phyloP scores from a whole-genome alignment of 805 yeast genomes.

The Metschnikowia kofuensis region DNA sequence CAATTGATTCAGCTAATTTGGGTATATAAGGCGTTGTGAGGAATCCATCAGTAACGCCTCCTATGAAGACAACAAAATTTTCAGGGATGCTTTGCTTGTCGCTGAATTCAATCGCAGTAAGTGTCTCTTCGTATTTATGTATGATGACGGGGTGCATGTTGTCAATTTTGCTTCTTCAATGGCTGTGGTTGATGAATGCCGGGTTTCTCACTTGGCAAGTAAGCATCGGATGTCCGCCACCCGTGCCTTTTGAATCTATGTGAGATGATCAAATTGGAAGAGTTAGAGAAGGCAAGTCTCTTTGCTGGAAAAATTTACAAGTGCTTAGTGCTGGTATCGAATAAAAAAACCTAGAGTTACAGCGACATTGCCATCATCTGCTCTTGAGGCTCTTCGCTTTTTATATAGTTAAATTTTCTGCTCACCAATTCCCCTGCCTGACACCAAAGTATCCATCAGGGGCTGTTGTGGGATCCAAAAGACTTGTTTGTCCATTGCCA shows the following conservation, averaged over 20 bases:
- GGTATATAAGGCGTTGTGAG: conserved; percentile 65
- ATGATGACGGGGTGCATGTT: conserved; percentile 9
- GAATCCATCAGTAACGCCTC: conserved; percentile 70
- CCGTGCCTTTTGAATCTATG: too few relatives aligned
- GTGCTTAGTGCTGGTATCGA: too few relatives aligned
- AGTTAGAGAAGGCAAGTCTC: too few relatives aligned
- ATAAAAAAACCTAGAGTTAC: too few relatives aligned
- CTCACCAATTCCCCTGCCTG: conserved; percentile 19
- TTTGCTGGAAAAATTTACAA: too few relatives aligned
- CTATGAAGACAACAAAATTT: conserved; percentile 67
- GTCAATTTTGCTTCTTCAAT: not conserved
- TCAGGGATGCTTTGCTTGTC: conserved; percentile 12
- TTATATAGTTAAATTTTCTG: not conserved
- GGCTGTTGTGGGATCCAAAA: conserved; percentile 11
- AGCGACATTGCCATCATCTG: too few relatives aligned
- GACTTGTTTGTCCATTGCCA: conserved; percentile 12
- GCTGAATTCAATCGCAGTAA: conserved; percentile 15
- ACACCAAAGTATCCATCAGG: conserved; percentile 39
- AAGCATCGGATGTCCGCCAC: too few relatives aligned
- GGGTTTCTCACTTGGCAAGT: too few relatives aligned
- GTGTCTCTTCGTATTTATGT: conserved; percentile 4
- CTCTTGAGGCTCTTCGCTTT: too few relatives aligned
- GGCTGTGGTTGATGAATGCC: too few relatives aligned
- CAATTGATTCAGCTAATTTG: conserved; percentile 37
- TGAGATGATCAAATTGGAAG: too few relatives aligned